Percentiles rank a stretch among this genome's conserved stretches.
These are phyloP conservation scores for Oxalis stricta DNA, from an alignment of 441 rosid species.

Conservation along the genomic window DNA sequence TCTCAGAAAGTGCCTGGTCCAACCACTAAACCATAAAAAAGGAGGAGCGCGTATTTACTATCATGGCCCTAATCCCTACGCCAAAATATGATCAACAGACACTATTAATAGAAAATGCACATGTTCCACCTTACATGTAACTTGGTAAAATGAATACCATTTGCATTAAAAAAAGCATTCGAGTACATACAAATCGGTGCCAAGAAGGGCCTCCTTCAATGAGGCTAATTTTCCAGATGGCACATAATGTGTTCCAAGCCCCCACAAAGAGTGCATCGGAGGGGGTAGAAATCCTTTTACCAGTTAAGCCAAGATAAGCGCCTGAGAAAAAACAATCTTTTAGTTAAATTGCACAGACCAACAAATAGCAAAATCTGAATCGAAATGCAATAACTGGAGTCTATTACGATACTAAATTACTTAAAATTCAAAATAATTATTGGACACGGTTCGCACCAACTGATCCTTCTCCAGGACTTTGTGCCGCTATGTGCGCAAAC, in stretches of 20 bases:
- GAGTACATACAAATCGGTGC: conserved; percentile 37
- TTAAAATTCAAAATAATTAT: too few relatives aligned
- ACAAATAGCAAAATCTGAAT: not conserved
- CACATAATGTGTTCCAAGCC: conserved; percentile 83
- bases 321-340: conserved; percentile 35
- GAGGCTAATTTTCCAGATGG: conserved; percentile 52
- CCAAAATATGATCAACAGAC: too few relatives aligned
- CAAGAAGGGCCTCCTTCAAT: conserved; percentile 56
- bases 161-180: not conserved
- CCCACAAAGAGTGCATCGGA: conserved; percentile 70
- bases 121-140: too few relatives aligned
- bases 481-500: conserved; percentile 77
- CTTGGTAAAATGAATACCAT: too few relatives aligned
- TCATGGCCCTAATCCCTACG: too few relatives aligned
- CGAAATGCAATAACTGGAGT: not conserved
- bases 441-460: conserved; percentile 35
- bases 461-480: conserved; percentile 81
- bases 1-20: not conserved
- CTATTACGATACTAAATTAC: too few relatives aligned
- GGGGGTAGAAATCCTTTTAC: conserved; percentile 72
- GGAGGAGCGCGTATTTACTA: too few relatives aligned
- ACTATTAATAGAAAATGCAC: too few relatives aligned
- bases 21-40: not conserved
- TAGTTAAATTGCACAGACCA: not conserved
- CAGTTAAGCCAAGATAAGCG: conserved; percentile 85